Evolutionary conservation across 176 grass and related monocot species (phyloP).

Genomic region (Stipa capillata): DNA sequence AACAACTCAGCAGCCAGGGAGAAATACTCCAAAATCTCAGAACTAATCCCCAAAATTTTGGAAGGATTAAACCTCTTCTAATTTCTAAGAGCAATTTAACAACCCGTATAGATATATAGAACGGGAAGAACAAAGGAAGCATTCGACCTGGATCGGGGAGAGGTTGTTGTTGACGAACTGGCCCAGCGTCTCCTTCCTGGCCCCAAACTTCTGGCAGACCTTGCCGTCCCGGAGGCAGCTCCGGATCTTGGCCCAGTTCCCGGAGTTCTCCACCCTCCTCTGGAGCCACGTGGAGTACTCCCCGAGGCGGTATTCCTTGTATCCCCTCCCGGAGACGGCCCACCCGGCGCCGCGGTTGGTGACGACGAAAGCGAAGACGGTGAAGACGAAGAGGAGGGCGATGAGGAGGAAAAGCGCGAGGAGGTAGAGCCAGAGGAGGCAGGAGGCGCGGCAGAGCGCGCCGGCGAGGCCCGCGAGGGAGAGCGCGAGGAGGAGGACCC

Average conservation of each 20-base stretch:
- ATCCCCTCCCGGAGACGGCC: conserved; percentile 43
- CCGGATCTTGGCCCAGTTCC: conserved; percentile 71
- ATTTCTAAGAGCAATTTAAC: not conserved
- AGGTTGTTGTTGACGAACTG: conserved; percentile 66
- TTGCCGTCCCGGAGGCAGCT: conserved; percentile 77
- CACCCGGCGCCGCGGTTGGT: conserved; percentile 57
- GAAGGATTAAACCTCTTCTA: not conserved
- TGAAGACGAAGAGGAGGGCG: conserved; percentile 52
- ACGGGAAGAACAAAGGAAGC: not conserved
- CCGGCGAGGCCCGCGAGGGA: conserved; percentile 55
- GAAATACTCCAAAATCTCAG: too few relatives aligned
- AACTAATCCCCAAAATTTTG: not conserved
- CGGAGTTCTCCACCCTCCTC: conserved; percentile 45
- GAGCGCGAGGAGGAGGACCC: conserved; percentile 44
- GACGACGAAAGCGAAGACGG: conserved; percentile 68
- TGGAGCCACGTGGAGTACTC: conserved; percentile 86
- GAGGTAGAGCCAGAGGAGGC: conserved; percentile 75
- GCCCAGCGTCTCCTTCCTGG: conserved; percentile 23
- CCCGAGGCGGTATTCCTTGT: conserved; percentile 71
- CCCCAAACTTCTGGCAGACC: conserved; percentile 54
- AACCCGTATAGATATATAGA: not conserved
- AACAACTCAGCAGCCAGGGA: not conserved
- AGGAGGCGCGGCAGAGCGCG: conserved; percentile 47
- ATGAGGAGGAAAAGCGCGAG: conserved; percentile 70
- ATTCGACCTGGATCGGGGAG: conserved; percentile 64